phyloP scores from a whole-genome alignment of 2,329 filamentous ascomycete genomes.

The Chaetomium strumarium region DNA sequence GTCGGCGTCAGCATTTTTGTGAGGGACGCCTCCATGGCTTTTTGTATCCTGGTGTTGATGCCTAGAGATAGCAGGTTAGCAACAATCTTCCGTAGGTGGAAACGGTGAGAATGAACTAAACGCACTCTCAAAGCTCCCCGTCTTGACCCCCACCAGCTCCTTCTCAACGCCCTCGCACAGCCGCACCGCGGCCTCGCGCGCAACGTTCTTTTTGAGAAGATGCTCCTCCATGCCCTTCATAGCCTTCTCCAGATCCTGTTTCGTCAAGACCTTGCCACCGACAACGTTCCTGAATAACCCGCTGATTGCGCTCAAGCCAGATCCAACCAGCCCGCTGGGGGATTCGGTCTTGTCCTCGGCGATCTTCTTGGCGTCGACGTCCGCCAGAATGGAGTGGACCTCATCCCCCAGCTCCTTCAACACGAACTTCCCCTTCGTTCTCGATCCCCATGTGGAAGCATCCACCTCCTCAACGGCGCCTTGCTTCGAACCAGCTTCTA shows the following conservation, averaged over 20 bases:
- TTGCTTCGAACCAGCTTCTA: slow-evolving; percentile 43
- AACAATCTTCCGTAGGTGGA: background rate
- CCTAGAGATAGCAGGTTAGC: slow-evolving; percentile 32
- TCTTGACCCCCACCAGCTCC: slow-evolving; percentile 86
- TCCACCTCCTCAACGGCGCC: slow-evolving; percentile 68
- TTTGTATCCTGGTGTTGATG: slow-evolving; percentile 74
- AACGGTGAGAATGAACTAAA: slow-evolving; percentile 25
- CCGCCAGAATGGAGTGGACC: slow-evolving; percentile 80
- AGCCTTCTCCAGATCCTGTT: slow-evolving; percentile 82
- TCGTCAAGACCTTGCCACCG: slow-evolving; percentile 86
- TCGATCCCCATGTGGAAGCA: slow-evolving; percentile 75
- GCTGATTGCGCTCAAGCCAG: slow-evolving; percentile 74
- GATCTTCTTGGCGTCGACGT: slow-evolving; percentile 62
- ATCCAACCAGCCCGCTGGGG: slow-evolving; percentile 64
- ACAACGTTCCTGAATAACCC: slow-evolving; percentile 92
- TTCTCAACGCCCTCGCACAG: slow-evolving; percentile 87
- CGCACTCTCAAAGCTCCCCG: slow-evolving; percentile 75
- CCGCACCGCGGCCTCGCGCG: slow-evolving; percentile 84
- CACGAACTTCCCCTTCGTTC: slow-evolving; percentile 88
- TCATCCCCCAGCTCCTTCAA: slow-evolving; percentile 91
- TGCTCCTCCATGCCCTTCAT: slow-evolving; percentile 97
- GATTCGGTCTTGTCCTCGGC: slow-evolving; percentile 39
- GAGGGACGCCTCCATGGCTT: slow-evolving; percentile 85
- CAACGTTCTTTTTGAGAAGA: slow-evolving; percentile 90
- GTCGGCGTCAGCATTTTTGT: slow-evolving; percentile 95